Evolutionary conservation across 768 basidiomycete species (phyloP), one percentile per base, ranked within the genome.

Genomic region (Russula brevipes): DNA sequence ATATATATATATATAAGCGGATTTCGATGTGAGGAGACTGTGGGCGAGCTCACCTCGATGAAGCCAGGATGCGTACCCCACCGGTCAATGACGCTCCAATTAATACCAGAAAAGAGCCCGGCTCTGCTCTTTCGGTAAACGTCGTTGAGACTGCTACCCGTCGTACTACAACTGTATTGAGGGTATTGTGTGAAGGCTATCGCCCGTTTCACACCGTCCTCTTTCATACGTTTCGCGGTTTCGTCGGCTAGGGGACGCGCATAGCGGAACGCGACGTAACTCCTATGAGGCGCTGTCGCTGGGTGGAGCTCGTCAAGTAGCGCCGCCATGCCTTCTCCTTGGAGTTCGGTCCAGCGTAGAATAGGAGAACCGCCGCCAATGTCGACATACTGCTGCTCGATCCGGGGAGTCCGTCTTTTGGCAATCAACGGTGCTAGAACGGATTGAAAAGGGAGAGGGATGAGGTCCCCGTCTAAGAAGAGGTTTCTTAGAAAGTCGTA

Each of bases 351-450:
- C 78, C 95, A 98, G 54, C 81, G 82, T 58, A 96, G 81, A 73
- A 99, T 99, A 11, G 97, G 97, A 3, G 94, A 97, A 31, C 97
- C 97, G 31, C 96, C 97, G 17, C 97, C 97, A 70, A 99, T 99
- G 52, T 84, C 93, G 9, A 81, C 78, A 76, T 99, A 99, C 74
- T 99, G 97, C 72, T 91, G 77, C 74, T 98, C 96, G 69, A 98
- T 98, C 70, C 87, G 80, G 14, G 96, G 94, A 0, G 95, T 91
- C 12, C 97, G 85, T 39, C 95, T 83, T 65, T 81, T 82, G 56
- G 97, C 97, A 69, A 99, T 98, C 66, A 81, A 70, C 1, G 97
- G 94, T 5, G 96, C 97, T 54, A 95, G 79, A 60, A 89, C 72
- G 11, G 83, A 83, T 78, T 98, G 97, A 72, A 95, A 90, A 0